A percentile compares a stretch with the other conserved stretches of the same genome.
These are phyloP conservation scores for Hortiboletus rubellus DNA, from an alignment of 1,284 basidiomycete genomes.

Conservation along the genomic window DNA sequence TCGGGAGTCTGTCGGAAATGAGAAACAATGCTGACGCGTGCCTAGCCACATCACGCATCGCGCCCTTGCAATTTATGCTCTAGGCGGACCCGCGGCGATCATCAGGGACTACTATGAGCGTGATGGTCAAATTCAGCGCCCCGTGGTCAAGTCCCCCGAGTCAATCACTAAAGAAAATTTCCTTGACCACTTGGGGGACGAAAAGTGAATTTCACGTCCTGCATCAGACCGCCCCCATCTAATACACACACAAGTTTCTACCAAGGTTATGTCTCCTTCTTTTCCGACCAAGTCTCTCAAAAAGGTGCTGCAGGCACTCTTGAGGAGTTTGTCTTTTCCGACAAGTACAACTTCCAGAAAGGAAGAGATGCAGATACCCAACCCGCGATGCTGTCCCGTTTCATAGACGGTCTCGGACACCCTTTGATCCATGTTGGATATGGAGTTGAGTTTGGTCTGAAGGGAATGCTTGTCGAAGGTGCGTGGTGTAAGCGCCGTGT, in stretches of 20 bases:
- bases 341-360: constrained; percentile 45
- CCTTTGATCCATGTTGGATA: constrained; percentile 34
- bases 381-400: constrained; percentile 26
- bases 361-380: constrained; percentile 19
- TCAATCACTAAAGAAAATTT: constrained; percentile 44
- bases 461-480: constrained; percentile 35
- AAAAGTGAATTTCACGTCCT: constrained; percentile 30
- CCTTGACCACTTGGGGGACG: constrained; percentile 43
- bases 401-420: constrained; percentile 27
- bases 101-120: constrained; percentile 42
- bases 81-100: constrained; percentile 39
- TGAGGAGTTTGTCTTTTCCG: constrained; percentile 60
- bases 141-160: constrained; percentile 24
- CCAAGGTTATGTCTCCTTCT: constrained; percentile 57
- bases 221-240: background rate
- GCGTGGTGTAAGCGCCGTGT: no score
- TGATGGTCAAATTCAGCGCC: constrained; percentile 31
- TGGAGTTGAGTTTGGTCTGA: constrained; percentile 34
- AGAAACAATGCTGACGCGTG: background rate
- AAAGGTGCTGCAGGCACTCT: constrained; percentile 45
- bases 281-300: constrained; percentile 45
- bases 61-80: constrained; percentile 42
- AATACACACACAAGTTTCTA: constrained; percentile 47
- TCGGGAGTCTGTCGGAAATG: no score
- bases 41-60: constrained; percentile 47